Conservation (phyloP, 148 eudicot genomes). For the Arbutus unedo region DNA sequence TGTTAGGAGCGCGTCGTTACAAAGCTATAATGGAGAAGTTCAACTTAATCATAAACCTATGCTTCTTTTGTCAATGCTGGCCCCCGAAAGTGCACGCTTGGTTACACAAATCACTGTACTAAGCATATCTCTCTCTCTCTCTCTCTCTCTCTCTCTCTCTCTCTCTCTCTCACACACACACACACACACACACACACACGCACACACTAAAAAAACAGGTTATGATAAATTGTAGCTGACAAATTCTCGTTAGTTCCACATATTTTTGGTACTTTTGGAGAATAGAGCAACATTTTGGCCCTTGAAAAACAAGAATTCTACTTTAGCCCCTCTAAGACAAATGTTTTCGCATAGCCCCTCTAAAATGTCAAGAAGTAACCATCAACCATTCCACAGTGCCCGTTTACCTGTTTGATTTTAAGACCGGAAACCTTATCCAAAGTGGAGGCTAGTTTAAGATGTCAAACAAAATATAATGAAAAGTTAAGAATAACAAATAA, state of each 20-base stretch:
- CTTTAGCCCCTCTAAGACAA: background rate
- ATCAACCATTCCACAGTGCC: no score
- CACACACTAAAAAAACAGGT: no score
- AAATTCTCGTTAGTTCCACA: no score
- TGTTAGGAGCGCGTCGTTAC: no score
- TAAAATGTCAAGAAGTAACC: background rate
- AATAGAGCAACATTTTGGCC: no score
- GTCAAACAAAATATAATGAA: background rate
- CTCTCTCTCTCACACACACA: no score
- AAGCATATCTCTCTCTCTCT: background rate
- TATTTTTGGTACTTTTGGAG: no score
- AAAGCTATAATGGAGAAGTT: background rate
- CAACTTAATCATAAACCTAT: conserved; percentile 18
- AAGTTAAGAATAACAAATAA: background rate
- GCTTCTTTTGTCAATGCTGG: conserved; percentile 16
- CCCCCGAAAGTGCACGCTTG: conserved; percentile 25
- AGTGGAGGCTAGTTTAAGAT: background rate
- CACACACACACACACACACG: no score
- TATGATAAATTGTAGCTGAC: no score
- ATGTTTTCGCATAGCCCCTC: background rate
- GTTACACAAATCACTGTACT: background rate
- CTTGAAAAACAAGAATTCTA: background rate
- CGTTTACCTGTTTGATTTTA: no score
- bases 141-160: no score
- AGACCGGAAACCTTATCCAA: background rate